Conservation (phyloP, 805 yeast species). For the Phaffomyces thermotolerans region DNA sequence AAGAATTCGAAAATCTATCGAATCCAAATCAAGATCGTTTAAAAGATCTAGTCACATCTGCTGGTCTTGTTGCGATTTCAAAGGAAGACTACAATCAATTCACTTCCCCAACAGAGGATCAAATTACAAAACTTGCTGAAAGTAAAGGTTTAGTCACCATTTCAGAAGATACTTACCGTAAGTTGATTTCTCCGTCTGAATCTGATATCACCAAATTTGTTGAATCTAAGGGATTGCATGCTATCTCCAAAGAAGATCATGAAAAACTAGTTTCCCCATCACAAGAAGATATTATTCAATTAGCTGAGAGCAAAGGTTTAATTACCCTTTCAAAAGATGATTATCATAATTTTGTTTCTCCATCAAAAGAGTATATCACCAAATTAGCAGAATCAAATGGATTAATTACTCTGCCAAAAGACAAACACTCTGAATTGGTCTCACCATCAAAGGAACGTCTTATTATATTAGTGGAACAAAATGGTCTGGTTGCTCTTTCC, state of each 20-base stretch:
- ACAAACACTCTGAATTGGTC: too few relatives aligned
- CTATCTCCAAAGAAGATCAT: constrained; percentile 19
- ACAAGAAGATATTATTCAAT: background rate
- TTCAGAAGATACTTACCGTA: too few relatives aligned
- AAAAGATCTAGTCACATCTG: constrained; percentile 1
- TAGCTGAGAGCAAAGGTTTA: constrained; percentile 6
- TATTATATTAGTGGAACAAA: too few relatives aligned
- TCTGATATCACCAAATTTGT: constrained; percentile 16
- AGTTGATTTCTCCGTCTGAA: constrained; percentile 7
- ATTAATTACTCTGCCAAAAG: too few relatives aligned
- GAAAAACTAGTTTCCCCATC: constrained; percentile 2
- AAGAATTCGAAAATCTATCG: background rate
- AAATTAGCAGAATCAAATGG: too few relatives aligned
- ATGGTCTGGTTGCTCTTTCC: constrained; percentile 7
- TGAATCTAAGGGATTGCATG: constrained; percentile 3
- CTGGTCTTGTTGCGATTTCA: constrained; percentile 9
- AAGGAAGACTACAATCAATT: background rate
- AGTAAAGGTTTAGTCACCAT: constrained; percentile 6
- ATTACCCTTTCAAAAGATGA: constrained; percentile 3
- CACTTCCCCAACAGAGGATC: constrained; percentile 10
- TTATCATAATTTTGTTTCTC: background rate
- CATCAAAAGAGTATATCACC: constrained; percentile 15
- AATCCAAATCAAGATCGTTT: constrained; percentile 4
- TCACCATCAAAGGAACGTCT: too few relatives aligned
- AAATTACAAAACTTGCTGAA: constrained; percentile 15